Base-by-base conservation (phyloP, 371 early-diverging fungal species). In the Neoconidiobolus thromboides region DNA sequence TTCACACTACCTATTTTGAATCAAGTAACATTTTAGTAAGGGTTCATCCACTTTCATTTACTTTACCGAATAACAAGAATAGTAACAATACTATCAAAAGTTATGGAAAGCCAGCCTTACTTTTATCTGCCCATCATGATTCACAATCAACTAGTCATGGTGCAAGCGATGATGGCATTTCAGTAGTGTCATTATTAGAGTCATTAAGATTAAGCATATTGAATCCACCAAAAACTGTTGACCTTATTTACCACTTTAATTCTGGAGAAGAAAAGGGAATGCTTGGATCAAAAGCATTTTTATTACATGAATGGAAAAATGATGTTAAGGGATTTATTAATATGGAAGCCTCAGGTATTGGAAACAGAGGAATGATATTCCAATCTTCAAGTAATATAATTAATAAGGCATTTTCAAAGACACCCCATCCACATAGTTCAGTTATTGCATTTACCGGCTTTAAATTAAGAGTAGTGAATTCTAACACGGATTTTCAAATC, bases 251-350 rank as follows among this genome's bases (percentile, higher is more conserved):
- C 65, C 75, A 86, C 66, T 84, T 91, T 54, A 88, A 90, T 66
- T 87, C 89, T 62, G 85, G 82, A 38, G 94, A 93, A 65, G 94
- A 93, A 67, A 71, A 76, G 51, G 89, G 86, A 0, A 66, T 87
- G 36, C 65, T 80, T 55, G 93, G 93, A 9, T 85, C 82, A 0
- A 64, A 70, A 4, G 70, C 80, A 0, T 87, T 91, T 66, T 67
- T 82, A 42, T 67, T 76, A 7, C 91, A 92, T 65, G 82, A 83
- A 12, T 89, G 88, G 89, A 80, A 77, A 46, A 63, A 72, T 15
- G 65, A 81, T 37, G 76, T 89, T 48, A 76, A 78, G 50, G 75
- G 80, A 0, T 89, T 89, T 66, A 72, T 91, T 65, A 91, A 92
- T 65, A 73, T 92, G 2, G 89, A 85, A 72, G 85, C 82, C 12